Conservation (phyloP, 192 early-diverging fungal genomes). For the Coemansia sp. region DNA sequence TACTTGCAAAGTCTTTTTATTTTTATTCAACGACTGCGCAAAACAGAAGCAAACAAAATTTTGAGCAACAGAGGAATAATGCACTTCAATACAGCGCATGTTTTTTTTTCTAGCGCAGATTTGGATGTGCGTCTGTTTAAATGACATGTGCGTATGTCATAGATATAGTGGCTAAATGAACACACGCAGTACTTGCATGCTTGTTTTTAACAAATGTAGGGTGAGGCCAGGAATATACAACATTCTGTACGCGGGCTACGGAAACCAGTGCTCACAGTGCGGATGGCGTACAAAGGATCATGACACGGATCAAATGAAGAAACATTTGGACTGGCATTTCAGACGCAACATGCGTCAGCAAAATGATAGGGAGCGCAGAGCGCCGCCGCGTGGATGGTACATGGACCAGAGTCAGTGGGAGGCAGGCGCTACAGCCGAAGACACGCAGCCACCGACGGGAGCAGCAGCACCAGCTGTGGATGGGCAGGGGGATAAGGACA, state of each 20-base stretch:
- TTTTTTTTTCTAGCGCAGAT: neutral
- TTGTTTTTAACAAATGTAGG: slow-evolving; percentile 33
- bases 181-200: neutral
- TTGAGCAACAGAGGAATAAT: no score
- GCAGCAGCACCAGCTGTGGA: slow-evolving; percentile 29
- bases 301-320: slow-evolving; percentile 70
- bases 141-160: slow-evolving; percentile 6
- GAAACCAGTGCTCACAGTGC: slow-evolving; percentile 90
- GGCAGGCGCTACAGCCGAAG: slow-evolving; percentile 23
- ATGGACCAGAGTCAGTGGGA: slow-evolving; percentile 58
- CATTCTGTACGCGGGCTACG: slow-evolving; percentile 68
- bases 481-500: slow-evolving; percentile 15
- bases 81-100: no score
- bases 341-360: slow-evolving; percentile 81
- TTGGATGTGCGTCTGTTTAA: neutral
- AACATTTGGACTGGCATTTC: slow-evolving; percentile 96
- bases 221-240: slow-evolving; percentile 60
- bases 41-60: no score
- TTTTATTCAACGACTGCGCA: no score
- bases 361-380: slow-evolving; percentile 79
- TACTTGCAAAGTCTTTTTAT: neutral
- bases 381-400: slow-evolving; percentile 88
- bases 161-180: slow-evolving; percentile 9
- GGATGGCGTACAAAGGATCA: slow-evolving; percentile 74
- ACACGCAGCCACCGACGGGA: slow-evolving; percentile 20